These are phyloP conservation scores for Penicillium concentricum DNA, from an alignment of 2,329 filamentous ascomycete species.

Conservation along the genomic window DNA sequence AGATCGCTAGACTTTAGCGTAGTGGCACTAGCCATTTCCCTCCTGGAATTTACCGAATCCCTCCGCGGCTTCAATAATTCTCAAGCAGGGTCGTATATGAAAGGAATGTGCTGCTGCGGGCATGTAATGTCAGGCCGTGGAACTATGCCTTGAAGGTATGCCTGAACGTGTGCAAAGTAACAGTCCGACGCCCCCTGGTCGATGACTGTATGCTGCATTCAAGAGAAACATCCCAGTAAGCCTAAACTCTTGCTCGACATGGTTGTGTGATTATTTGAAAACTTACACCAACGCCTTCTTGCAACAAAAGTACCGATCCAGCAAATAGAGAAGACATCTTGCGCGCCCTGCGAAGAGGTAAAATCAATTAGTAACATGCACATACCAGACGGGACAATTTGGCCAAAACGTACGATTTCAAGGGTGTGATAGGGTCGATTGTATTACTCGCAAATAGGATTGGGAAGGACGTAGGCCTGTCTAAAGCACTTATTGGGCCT, in stretches of 20 bases:
- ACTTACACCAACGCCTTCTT: constrained; percentile 21
- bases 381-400: background rate
- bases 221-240: constrained; percentile 8
- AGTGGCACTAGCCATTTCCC: background rate
- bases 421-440: constrained; percentile 57
- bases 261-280: constrained; percentile 1
- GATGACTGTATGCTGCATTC: constrained; percentile 38
- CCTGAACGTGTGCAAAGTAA: constrained; percentile 40
- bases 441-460: constrained; percentile 57
- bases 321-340: constrained; percentile 14
- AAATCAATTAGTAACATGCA: constrained; percentile 5
- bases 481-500: constrained; percentile 1
- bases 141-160: constrained; percentile 36
- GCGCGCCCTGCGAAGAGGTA: constrained; percentile 6
- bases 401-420: constrained; percentile 27
- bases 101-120: constrained; percentile 15
- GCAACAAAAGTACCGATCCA: constrained; percentile 14
- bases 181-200: constrained; percentile 35
- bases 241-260: constrained; percentile 4
- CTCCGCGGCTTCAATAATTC: background rate
- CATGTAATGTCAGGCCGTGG: constrained; percentile 35
- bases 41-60: background rate
- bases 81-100: background rate
- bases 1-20: too few species aligned
- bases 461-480: constrained; percentile 41